These are phyloP conservation scores for Schizothecium vesticola DNA, from an alignment of 495 filamentous ascomycete species.

Conservation along the genomic window DNA sequence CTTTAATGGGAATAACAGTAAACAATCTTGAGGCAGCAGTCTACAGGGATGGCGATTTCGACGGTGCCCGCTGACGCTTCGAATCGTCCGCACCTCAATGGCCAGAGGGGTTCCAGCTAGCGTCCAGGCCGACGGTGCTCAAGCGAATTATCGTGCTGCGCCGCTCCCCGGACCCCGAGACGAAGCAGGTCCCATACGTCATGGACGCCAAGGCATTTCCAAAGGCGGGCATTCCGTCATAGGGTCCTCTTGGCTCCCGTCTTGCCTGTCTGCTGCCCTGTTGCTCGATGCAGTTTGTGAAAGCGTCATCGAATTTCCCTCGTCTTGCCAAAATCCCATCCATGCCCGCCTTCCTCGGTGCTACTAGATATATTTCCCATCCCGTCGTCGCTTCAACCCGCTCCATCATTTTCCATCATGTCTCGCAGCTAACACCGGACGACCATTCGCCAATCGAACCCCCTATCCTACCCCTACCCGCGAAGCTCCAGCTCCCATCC, in stretches of 20 bases:
- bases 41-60: neutral
- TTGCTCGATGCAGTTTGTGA: neutral
- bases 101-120: neutral
- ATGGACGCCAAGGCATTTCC: neutral
- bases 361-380: neutral
- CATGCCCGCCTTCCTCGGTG: neutral
- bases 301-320: constrained; percentile 6
- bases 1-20: neutral
- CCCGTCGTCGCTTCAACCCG: neutral
- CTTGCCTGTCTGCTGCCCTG: neutral
- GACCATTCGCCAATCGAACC: neutral
- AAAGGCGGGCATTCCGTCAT: neutral
- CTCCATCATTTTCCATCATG: neutral
- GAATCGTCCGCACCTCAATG: neutral
- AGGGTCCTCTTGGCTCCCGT: neutral
- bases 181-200: neutral
- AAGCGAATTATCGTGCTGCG: neutral
- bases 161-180: neutral
- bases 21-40: neutral
- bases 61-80: neutral
- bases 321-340: constrained; percentile 4
- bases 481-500: neutral
- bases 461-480: neutral
- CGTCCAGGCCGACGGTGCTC: neutral
- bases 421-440: neutral